Base-by-base conservation (phyloP, 176 grass and related monocot genomes). In the Carex littledalei region DNA sequence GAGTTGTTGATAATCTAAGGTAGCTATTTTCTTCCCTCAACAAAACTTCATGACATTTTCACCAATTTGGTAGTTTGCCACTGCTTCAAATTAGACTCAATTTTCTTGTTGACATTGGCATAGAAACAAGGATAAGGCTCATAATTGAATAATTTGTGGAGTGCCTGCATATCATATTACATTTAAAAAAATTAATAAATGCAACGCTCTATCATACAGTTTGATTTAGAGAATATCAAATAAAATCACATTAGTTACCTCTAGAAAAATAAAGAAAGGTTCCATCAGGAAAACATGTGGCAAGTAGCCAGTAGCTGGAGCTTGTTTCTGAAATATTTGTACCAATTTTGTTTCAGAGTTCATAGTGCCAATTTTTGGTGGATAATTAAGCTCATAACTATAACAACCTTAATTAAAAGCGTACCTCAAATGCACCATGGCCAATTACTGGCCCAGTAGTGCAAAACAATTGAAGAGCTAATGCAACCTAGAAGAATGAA, bases 51-150 rank as follows among this genome's bases (percentile, higher is more conserved):
- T 45, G 53, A 78, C 65, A 61, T 18, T 74, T 97, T 97, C 86
- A 79, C 89, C 86, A 93, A 67, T 82, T 86, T 67, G 10, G 78
- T 80, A 18, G 78, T 88, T 81, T 84, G 84, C 61, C 81, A 88
- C 62, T 84, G 84, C 68, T 79, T 90, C 62, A 90, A 81, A 84
- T 83, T 85, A 15, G 91, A 86, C 16, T 91, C 86, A 53, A 98
- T 91, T 91, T 87, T 93, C 83, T 79, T 88, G 1, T 88, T 65
- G 45, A 99, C 91, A 45, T 91, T 99, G 83, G 86, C 90, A 84
- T 52, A 87, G 91, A 99, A 99, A 32, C 91, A 89, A 84, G 90
- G 91, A 82, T 99, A 99, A 4, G 93, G 96, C 59, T 99, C 93
- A 2, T 95, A 99, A 50, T 87, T 88, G 49, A 95, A 90, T 41